phyloP scores from a whole-genome alignment of 257 asterid genomes.

The Gynochthodes officinalis region DNA sequence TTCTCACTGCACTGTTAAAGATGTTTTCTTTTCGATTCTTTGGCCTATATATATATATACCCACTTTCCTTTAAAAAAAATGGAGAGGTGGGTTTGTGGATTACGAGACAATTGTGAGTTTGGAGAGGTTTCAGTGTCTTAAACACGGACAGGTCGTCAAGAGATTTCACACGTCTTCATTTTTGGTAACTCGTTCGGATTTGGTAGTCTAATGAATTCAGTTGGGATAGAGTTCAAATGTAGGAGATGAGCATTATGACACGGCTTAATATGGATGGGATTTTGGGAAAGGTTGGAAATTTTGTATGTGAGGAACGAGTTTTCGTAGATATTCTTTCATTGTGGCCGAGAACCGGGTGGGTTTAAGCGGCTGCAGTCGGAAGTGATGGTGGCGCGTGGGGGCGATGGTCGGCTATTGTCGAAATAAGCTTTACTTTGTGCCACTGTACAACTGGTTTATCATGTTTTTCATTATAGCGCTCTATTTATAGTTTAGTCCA shows the following conservation, averaged over 20 bases:
- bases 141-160: not conserved
- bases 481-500: no score
- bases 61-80: no score
- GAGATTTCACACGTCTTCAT: not conserved
- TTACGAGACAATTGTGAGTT: not conserved
- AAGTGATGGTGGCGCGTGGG: not conserved
- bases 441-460: no score
- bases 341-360: not conserved
- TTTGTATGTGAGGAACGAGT: not conserved
- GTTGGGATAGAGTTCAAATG: not conserved
- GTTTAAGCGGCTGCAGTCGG: not conserved
- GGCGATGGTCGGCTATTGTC: not conserved
- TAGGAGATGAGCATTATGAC: not conserved
- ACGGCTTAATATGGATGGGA: not conserved
- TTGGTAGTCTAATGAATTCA: not conserved
- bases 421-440: no score
- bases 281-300: not conserved
- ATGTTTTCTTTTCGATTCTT: not conserved
- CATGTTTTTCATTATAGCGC: no score
- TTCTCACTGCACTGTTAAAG: not conserved
- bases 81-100: not conserved
- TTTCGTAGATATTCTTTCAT: no score
- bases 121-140: not conserved
- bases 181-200: not conserved
- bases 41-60: not conserved